phyloP scores from a whole-genome alignment of 108 stramenopile genomes.

The Conticribra guillardii region DNA sequence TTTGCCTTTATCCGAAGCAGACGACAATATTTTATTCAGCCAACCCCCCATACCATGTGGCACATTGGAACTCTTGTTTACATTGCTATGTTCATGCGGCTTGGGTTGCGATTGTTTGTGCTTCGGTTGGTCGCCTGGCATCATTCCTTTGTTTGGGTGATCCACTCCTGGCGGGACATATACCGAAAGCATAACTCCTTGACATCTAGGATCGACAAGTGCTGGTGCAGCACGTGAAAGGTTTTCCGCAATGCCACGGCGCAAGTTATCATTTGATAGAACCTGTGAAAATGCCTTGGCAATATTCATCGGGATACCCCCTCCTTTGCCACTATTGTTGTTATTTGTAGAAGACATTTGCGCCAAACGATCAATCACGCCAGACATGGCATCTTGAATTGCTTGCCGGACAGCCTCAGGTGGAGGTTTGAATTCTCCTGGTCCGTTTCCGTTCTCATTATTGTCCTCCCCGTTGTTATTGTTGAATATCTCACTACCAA shows the following conservation, averaged over 20 bases:
- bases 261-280: constrained; percentile 71
- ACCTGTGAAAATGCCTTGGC: constrained; percentile 84
- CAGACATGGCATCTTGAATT: constrained; percentile 78
- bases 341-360: constrained; percentile 50
- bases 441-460: constrained; percentile 8
- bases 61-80: constrained; percentile 30
- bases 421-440: constrained; percentile 48
- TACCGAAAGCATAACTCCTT: constrained; percentile 89
- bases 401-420: constrained; percentile 74
- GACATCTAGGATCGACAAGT: constrained; percentile 86
- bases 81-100: constrained; percentile 12
- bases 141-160: constrained; percentile 67
- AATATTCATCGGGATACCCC: constrained; percentile 64
- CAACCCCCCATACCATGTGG: constrained; percentile 66
- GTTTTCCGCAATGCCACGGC: constrained; percentile 85
- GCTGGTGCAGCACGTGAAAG: constrained; percentile 88
- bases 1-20: constrained; percentile 38
- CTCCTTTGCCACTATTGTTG: constrained; percentile 7
- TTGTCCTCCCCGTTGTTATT: constrained; percentile 20
- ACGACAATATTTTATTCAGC: constrained; percentile 79
- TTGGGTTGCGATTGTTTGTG: constrained; percentile 18
- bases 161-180: constrained; percentile 84
- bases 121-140: constrained; percentile 61
- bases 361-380: constrained; percentile 75
- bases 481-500: constrained; percentile 45